Evolutionary conservation across 345 rosid genomes (phyloP).

Genomic region (Eucalyptus pauciflora): DNA sequence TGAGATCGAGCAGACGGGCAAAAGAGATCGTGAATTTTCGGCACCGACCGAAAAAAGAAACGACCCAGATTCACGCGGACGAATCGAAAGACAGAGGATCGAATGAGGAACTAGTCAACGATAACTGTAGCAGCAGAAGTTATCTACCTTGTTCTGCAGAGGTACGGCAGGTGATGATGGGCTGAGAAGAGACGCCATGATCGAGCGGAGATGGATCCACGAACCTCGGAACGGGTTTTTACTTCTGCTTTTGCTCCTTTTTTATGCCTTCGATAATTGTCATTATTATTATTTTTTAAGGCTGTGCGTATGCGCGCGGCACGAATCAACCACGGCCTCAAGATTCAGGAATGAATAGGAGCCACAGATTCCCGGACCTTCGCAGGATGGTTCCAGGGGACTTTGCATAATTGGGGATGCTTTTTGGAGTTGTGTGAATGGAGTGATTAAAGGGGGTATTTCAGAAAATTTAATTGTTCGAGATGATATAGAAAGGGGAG

Average conservation of each 20-base stretch:
- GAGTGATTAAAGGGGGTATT: background rate
- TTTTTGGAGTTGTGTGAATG: background rate
- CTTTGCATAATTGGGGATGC: background rate
- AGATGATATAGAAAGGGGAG: background rate
- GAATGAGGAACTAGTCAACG: background rate
- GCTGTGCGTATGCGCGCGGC: background rate
- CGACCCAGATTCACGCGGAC: background rate
- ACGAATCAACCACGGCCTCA: background rate
- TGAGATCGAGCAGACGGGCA: background rate
- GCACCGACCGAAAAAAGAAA: background rate
- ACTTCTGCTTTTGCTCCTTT: background rate
- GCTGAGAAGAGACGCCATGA: conserved; percentile 64
- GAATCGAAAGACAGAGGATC: background rate
- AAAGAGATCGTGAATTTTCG: background rate
- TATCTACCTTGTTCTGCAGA: conserved; percentile 38
- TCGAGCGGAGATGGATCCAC: background rate
- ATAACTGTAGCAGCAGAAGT: background rate
- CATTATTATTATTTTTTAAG: background rate
- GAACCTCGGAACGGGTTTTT: rapidly evolving
- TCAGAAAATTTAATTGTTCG: rapidly evolving
- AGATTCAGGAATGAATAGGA: background rate
- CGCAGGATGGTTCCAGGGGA: background rate
- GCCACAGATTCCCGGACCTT: background rate
- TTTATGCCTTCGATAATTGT: background rate
- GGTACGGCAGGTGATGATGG: conserved; percentile 25